Base-by-base conservation (phyloP, 495 filamentous ascomycete species). In the Aspergillus biplanus region DNA sequence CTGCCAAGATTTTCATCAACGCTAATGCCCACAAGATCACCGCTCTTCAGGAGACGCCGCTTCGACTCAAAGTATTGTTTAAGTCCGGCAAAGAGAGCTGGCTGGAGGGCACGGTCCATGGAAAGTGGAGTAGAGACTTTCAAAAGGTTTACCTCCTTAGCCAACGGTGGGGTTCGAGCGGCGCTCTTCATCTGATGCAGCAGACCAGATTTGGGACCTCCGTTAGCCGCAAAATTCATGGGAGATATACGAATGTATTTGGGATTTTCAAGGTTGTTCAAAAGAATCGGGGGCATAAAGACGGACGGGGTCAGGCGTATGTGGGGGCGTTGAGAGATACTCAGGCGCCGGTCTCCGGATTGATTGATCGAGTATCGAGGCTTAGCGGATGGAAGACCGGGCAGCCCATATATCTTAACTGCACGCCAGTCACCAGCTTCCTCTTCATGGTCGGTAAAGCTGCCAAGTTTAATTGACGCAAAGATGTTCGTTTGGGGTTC, bases 61-160 rank as follows among this genome's bases (percentile, higher is more conserved):
- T 89, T 89, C 44, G 82, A 84, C 68, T 94, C 89, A 68, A 98
- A 97, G 68, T 97, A 87, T 48, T 86, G 85, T 71, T 96, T 97
- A 27, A 99, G 71, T 6, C 89, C 91, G 5, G 89, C 84, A 67
- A 97, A 91, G 11, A 97, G 82, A 8, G 87, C 88, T 13, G 90
- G 89, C 66, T 98, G 92, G 7, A 97, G 84, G 9, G 89, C 82
- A 31, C 91, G 83, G 61, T 98, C 93, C 39, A 90, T 92, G 7
- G 92, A 91, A 8, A 94, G 75, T 0, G 95, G 96, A 0, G 93
- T 97, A 7, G 92, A 89, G 46, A 99, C 84, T 65, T 96, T 95
- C 49, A 92, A 82, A n/a, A 99, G 74, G 1, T 91, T 96, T 33
- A 98, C 88, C 71, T 98, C 94, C 64, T 92, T 92, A 15, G 95